Evolutionary conservation across 345 rosid genomes (phyloP).

Genomic region (Laguncularia racemosa): DNA sequence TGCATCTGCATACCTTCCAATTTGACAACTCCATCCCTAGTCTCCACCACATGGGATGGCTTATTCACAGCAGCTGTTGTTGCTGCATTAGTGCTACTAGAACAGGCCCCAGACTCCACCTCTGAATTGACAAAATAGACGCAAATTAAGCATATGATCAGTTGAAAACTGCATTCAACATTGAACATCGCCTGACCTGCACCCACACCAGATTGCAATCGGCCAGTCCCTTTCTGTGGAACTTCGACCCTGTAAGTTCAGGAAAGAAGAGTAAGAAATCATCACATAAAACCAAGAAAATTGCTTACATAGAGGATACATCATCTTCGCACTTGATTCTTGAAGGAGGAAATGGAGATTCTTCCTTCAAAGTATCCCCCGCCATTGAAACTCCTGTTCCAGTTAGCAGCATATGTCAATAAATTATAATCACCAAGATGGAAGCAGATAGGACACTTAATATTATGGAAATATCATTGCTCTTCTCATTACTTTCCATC

Average conservation of each 20-base stretch:
- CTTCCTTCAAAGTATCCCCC: constrained; percentile 76
- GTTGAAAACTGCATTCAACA: not conserved
- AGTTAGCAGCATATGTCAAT: constrained; percentile 11
- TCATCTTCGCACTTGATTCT: constrained; percentile 68
- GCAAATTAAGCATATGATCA: not conserved
- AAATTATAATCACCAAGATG: constrained; percentile 2
- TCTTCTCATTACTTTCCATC: no score
- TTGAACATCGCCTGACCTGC: constrained; percentile 24
- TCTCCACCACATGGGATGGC: constrained; percentile 27
- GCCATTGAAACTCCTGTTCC: constrained; percentile 31
- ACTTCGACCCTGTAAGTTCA: constrained; percentile 65
- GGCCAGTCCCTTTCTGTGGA: constrained; percentile 51
- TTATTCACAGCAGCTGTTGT: constrained; percentile 30
- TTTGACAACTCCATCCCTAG: constrained; percentile 38
- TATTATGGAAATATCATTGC: no score
- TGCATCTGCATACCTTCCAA: constrained; percentile 25
- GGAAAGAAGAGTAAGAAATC: constrained; percentile 11
- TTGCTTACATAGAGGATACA: constrained; percentile 10
- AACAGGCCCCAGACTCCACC: constrained; percentile 28
- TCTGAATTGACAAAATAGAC: constrained; percentile 18
- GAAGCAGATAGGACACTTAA: not conserved
- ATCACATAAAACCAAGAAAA: constrained; percentile 7
- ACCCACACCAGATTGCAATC: constrained; percentile 25
- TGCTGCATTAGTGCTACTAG: constrained; percentile 28
- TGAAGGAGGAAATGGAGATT: constrained; percentile 73